Evolutionary conservation across 768 basidiomycete genomes (phyloP).

Genomic region (Zangia roseola): DNA sequence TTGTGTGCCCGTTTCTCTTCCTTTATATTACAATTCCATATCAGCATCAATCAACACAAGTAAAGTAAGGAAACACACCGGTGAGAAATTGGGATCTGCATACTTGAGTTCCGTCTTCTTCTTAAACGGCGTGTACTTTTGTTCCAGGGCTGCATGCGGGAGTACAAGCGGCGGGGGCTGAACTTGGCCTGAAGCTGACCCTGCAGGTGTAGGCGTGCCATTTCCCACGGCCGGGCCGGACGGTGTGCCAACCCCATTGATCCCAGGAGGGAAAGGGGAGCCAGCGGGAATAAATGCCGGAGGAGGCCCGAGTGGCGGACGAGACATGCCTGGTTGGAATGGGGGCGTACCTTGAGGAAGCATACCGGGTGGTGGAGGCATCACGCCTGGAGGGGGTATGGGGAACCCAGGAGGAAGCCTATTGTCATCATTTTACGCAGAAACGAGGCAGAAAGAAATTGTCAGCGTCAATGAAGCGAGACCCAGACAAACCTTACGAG

Average conservation of each 20-base stretch:
- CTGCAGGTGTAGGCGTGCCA: slow-evolving; percentile 25
- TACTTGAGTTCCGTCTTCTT: slow-evolving; percentile 74
- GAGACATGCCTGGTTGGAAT: slow-evolving; percentile 37
- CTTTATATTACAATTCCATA: slow-evolving; percentile 36
- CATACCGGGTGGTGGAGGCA: slow-evolving; percentile 33
- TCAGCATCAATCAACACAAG: background rate
- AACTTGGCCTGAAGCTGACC: slow-evolving; percentile 23
- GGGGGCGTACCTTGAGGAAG: slow-evolving; percentile 39
- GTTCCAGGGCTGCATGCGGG: slow-evolving; percentile 56
- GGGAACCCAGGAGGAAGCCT: slow-evolving; percentile 58
- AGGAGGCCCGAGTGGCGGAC: slow-evolving; percentile 33
- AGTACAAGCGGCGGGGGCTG: slow-evolving; percentile 37
- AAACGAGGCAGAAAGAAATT: slow-evolving; percentile 10
- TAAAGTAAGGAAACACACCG: slow-evolving; percentile 45
- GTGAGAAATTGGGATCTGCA: slow-evolving; percentile 73
- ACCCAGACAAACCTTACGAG: slow-evolving; percentile 13
- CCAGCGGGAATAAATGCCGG: slow-evolving; percentile 38
- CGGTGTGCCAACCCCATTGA: slow-evolving; percentile 22
- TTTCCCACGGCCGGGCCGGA: slow-evolving; percentile 20
- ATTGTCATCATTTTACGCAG: slow-evolving; percentile 10
- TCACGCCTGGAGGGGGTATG: slow-evolving; percentile 43
- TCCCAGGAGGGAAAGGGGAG: slow-evolving; percentile 28
- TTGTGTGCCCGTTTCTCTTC: slow-evolving; percentile 75
- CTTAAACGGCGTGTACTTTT: slow-evolving; percentile 74
- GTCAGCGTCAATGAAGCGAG: slow-evolving; percentile 20